phyloP scores from a whole-genome alignment of 306 rosid species.

The Ormosia semicastrata region DNA sequence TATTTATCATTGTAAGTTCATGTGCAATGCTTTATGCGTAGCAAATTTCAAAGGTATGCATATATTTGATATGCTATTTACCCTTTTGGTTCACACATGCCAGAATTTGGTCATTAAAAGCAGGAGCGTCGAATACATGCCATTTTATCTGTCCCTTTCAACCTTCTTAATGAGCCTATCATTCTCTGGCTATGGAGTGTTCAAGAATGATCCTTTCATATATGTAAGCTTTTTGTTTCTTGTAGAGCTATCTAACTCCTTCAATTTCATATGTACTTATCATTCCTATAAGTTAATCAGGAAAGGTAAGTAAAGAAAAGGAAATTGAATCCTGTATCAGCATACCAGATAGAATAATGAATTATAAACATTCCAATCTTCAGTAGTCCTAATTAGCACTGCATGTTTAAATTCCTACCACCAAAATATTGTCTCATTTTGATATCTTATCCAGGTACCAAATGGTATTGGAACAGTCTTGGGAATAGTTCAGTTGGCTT shows the following conservation, averaged over 20 bases:
- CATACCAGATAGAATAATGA: background rate
- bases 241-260: background rate
- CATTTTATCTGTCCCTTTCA: conserved; percentile 42
- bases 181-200: conserved; percentile 36
- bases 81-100: background rate
- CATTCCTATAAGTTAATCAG: background rate
- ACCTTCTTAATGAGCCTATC: conserved; percentile 52
- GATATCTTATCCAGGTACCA: conserved; percentile 17
- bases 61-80: background rate
- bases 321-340: no score
- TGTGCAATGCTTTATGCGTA: background rate
- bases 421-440: background rate
- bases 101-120: conserved; percentile 47
- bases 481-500: conserved; percentile 34
- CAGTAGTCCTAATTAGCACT: background rate
- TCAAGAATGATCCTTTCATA: conserved; percentile 39
- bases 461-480: conserved; percentile 42
- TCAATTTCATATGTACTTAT: background rate
- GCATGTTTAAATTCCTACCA: background rate
- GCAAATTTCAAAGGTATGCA: background rate
- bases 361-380: background rate
- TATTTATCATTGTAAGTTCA: conserved; percentile 43
- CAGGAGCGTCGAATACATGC: conserved; percentile 45
- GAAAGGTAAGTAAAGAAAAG: no score
- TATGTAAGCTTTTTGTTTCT: conserved; percentile 35